Evolutionary conservation across 1,139 yeast genomes (phyloP).

Genomic region (Eremothecium cymbalariae): DNA sequence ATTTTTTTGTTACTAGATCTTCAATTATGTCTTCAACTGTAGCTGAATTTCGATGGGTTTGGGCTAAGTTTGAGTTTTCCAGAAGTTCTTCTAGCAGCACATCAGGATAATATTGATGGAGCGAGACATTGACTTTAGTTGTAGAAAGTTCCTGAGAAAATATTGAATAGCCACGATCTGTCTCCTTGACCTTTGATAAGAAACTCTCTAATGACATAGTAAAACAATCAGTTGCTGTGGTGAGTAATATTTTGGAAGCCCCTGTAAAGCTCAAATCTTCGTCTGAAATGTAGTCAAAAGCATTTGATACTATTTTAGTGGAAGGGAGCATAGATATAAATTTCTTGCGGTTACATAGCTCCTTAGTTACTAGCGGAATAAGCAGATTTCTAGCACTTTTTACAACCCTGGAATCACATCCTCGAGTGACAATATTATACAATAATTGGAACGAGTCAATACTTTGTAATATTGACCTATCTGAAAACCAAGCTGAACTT

Average conservation of each 20-base stretch:
- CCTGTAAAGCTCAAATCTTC: slow-evolving; percentile 41
- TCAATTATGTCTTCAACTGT: too few species aligned
- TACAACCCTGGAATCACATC: slow-evolving; percentile 33
- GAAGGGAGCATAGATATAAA: slow-evolving; percentile 32
- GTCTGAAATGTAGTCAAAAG: slow-evolving; percentile 45
- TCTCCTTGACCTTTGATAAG: slow-evolving; percentile 23
- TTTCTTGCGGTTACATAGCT: slow-evolving; percentile 37
- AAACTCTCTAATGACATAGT: slow-evolving; percentile 42
- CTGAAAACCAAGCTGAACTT: slow-evolving; percentile 46
- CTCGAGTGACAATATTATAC: slow-evolving; percentile 39
- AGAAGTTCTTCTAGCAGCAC: slow-evolving; percentile 36
- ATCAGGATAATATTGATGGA: slow-evolving; percentile 45
- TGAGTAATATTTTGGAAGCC: slow-evolving; percentile 46
- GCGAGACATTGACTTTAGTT: slow-evolving; percentile 32
- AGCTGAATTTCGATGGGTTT: background rate
- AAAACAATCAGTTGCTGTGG: slow-evolving; percentile 33
- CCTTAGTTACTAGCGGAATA: slow-evolving; percentile 33
- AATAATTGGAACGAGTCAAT: slow-evolving; percentile 42
- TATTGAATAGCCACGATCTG: background rate
- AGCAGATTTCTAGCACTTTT: slow-evolving; percentile 33
- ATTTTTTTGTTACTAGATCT: background rate
- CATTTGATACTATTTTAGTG: slow-evolving; percentile 30
- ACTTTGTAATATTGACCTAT: slow-evolving; percentile 43
- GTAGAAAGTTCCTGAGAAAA: slow-evolving; percentile 4
- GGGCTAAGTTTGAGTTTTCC: background rate